Evolutionary conservation across 768 basidiomycete genomes (phyloP), one percentile per base, ranked within the genome.

Genomic region (Trametes cingulata): DNA sequence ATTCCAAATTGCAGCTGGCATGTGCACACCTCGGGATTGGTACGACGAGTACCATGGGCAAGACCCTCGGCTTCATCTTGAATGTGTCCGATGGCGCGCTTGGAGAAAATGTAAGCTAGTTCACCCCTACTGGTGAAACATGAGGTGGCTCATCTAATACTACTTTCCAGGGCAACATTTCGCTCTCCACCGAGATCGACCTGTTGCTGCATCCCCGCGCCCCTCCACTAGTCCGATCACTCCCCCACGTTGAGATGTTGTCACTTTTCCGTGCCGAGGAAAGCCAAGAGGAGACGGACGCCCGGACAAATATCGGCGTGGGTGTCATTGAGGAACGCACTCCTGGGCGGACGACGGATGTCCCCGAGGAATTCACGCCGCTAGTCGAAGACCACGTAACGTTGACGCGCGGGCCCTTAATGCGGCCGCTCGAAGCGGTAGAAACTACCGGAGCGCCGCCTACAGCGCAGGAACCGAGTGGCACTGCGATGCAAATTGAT

Each of bases 141-240:
- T 9, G 24, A 15, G 9, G 15, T 51, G 22, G 39, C 45, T 57
- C 14, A 56, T 19, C 2, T 39, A 36, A 41, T 49, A 19, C 6
- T 22, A 19, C 20, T 25, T 52, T 41, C 19, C 14, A 60, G 59
- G 43, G 48, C 17, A 22, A 39, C 7, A 36, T 58, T 15, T n/a
- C 50, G 46, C 35, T 61, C 19, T 41, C 42, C 7, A 29, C 57
- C 20, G 74, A 74, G 36, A 67, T 89, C 47, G 89, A 90, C 58
- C 69, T 86, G 25, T 73, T 93, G 22, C 69, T 95, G 12, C 93
- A 94, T 66, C 91, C 92, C 46, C 86, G 91, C 20, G 78, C 90
- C 5, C 93, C 93, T 9, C 88, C 91, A 8, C 73, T 91, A 13
- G 77, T 91, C 53, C 84, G 87, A 45, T 78, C 87, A 3, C 71